These are phyloP conservation scores for Aristolochia californica DNA, from an alignment of 164 flowering plant species.

Conservation along the genomic window DNA sequence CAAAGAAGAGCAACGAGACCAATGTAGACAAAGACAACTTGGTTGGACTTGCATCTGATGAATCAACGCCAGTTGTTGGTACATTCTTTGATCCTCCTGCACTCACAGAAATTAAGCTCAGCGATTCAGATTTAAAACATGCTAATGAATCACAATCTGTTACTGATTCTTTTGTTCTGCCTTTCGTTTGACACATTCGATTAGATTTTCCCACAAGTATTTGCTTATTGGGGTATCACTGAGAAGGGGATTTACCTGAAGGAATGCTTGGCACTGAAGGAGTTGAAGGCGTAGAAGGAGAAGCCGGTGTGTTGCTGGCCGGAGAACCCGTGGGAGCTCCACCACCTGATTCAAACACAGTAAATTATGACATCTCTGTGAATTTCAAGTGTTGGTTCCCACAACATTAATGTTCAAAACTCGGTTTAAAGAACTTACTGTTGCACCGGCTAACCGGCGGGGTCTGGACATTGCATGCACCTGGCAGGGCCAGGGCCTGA, in stretches of 20 bases:
- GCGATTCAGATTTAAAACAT: background rate
- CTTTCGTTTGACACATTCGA: background rate
- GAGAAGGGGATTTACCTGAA: constrained; percentile 8
- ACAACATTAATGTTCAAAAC: background rate
- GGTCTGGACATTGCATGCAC: constrained; percentile 65
- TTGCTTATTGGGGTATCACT: background rate
- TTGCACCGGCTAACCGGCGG: constrained; percentile 55
- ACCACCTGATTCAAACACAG: constrained; percentile 6
- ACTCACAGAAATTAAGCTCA: background rate
- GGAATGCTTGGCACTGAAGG: constrained; percentile 7
- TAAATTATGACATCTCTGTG: background rate
- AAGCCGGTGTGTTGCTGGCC: background rate
- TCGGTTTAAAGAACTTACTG: constrained; percentile 21
- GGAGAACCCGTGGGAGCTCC: constrained; percentile 15
- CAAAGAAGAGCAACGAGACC: constrained; percentile 6
- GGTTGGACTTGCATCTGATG: constrained; percentile 8
- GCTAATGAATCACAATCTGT: constrained; percentile 1
- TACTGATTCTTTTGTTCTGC: background rate
- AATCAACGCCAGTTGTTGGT: constrained; percentile 2
- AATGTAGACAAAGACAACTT: constrained; percentile 3
- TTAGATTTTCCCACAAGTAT: background rate
- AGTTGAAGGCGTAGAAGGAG: constrained; percentile 1
- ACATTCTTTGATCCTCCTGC: constrained; percentile 9
- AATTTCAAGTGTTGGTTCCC: background rate
- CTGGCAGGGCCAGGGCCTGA: constrained; percentile 54